Percentiles rank a stretch among this genome's conserved stretches.
Conservation (phyloP, 129 eudicot genomes). For the Solidago caesia region DNA sequence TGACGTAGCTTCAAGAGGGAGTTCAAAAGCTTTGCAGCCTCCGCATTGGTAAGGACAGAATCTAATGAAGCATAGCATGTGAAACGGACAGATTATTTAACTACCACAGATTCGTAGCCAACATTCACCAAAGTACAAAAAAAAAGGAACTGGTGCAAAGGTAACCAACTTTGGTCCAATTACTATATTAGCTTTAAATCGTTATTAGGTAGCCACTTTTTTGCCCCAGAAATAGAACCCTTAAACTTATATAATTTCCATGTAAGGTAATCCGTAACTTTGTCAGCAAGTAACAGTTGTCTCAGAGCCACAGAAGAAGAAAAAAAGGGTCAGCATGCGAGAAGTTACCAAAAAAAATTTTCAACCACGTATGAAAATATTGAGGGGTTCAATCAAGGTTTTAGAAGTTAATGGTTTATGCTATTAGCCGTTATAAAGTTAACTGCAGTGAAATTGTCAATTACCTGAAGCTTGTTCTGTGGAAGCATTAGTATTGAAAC, state of each 20-base stretch:
- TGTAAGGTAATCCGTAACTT: neutral
- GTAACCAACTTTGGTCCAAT: conserved; percentile 6
- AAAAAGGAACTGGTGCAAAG: neutral
- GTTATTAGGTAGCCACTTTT: neutral
- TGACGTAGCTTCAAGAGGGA: conserved; percentile 95
- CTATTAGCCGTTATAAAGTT: neutral
- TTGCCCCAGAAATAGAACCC: neutral
- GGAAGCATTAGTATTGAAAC: conserved; percentile 46
- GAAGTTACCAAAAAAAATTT: neutral
- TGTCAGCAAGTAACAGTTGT: neutral
- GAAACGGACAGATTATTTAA: conserved; percentile 13
- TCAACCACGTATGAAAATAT: no score
- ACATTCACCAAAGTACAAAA: conserved; percentile 17
- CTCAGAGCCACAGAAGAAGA: neutral
- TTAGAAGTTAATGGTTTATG: neutral
- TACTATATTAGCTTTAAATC: neutral
- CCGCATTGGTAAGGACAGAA: conserved; percentile 60
- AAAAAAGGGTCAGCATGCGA: neutral
- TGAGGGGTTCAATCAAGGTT: neutral
- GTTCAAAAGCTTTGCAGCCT: conserved; percentile 87
- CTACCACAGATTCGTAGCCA: conserved; percentile 11
- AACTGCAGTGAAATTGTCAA: conserved; percentile 15
- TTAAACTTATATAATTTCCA: neutral
- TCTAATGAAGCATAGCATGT: conserved; percentile 58
- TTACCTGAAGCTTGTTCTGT: conserved; percentile 53